A percentile compares a stretch with the other conserved stretches of the same genome.
These are phyloP conservation scores for Fomes fomentarius DNA, from an alignment of 1,284 basidiomycete species.

Conservation along the genomic window DNA sequence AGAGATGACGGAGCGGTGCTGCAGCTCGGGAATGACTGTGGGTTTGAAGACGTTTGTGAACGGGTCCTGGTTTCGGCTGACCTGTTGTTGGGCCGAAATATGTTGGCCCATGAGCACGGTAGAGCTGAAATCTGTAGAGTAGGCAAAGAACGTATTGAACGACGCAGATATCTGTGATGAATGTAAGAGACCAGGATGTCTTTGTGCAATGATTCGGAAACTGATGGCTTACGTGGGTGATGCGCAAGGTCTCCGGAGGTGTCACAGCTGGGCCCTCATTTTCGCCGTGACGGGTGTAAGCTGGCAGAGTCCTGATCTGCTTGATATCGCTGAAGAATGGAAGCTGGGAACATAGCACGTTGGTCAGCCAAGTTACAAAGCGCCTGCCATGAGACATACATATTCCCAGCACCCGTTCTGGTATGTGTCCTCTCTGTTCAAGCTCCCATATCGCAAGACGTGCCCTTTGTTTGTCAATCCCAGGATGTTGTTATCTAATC, in stretches of 20 bases:
- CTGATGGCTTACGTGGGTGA: slow-evolving; percentile 64
- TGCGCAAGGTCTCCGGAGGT: slow-evolving; percentile 46
- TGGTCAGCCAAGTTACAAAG: slow-evolving; percentile 4
- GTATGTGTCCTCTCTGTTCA: slow-evolving; percentile 43
- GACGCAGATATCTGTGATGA: slow-evolving; percentile 78
- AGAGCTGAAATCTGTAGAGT: slow-evolving; percentile 71
- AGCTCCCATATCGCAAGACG: slow-evolving; percentile 60
- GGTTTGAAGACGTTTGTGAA: slow-evolving; percentile 42
- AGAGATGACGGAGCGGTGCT: slow-evolving; percentile 77
- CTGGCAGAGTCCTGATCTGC: slow-evolving; percentile 51
- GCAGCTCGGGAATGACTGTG: slow-evolving; percentile 68
- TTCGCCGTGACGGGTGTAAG: slow-evolving; percentile 15
- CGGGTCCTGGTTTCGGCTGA: not conserved
- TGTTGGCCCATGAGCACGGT: slow-evolving; percentile 67
- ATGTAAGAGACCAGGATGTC: too few relatives aligned
- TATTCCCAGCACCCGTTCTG: slow-evolving; percentile 69
- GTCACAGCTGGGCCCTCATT: slow-evolving; percentile 25
- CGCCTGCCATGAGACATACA: slow-evolving; percentile 46
- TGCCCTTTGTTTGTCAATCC: slow-evolving; percentile 81
- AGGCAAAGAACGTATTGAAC: slow-evolving; percentile 79
- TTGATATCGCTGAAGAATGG: slow-evolving; percentile 69
- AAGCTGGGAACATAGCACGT: slow-evolving; percentile 47
- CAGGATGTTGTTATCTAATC: slow-evolving; percentile 65
- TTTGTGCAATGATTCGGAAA: slow-evolving; percentile 13
- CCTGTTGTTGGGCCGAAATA: slow-evolving; percentile 36